Percentiles rank a stretch among this genome's conserved stretches.
phyloP scores from a whole-genome alignment of 495 filamentous ascomycete genomes.

The Xylaria bambusicola region DNA sequence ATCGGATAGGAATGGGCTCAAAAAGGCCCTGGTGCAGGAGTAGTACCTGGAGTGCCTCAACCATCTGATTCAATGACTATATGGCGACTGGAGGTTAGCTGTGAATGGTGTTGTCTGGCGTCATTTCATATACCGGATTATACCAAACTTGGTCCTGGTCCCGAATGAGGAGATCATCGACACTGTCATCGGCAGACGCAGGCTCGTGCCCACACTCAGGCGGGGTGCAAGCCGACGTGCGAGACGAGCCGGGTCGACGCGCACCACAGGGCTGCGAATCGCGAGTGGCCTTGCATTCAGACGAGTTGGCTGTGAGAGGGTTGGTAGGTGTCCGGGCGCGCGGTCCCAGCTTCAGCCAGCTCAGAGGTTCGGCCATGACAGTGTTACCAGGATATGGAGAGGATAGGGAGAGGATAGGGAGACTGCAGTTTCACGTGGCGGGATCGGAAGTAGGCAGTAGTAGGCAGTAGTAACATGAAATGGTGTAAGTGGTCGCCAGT shows the following conservation, averaged over 20 bases:
- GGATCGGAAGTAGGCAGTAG: no score
- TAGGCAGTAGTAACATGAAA: no score
- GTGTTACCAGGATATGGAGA: no score
- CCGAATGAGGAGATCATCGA: slow-evolving; percentile 18
- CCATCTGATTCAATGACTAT: slow-evolving; percentile 43
- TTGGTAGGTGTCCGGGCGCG: slow-evolving; percentile 27
- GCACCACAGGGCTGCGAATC: not conserved
- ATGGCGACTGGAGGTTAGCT: not conserved
- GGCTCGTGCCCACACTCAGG: not conserved
- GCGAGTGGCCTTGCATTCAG: not conserved
- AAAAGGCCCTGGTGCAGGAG: slow-evolving; percentile 36
- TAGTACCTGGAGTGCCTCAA: slow-evolving; percentile 39
- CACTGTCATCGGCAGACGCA: not conserved
- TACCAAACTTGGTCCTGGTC: slow-evolving; percentile 40
- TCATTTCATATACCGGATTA: slow-evolving; percentile 32
- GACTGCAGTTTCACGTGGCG: no score
- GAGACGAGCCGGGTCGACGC: slow-evolving; percentile 10
- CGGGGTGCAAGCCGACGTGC: slow-evolving; percentile 5
- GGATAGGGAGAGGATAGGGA: no score
- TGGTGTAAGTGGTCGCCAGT: no score
- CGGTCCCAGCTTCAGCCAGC: slow-evolving; percentile 32
- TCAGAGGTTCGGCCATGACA: slow-evolving; percentile 33
- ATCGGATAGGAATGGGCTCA: slow-evolving; percentile 37
- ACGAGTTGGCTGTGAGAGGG: slow-evolving; percentile 9
- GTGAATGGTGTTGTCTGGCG: not conserved